Evolutionary conservation across 208 protist species (phyloP), one percentile per base, ranked within the genome.

Genomic region (Phytomonas sp.): DNA sequence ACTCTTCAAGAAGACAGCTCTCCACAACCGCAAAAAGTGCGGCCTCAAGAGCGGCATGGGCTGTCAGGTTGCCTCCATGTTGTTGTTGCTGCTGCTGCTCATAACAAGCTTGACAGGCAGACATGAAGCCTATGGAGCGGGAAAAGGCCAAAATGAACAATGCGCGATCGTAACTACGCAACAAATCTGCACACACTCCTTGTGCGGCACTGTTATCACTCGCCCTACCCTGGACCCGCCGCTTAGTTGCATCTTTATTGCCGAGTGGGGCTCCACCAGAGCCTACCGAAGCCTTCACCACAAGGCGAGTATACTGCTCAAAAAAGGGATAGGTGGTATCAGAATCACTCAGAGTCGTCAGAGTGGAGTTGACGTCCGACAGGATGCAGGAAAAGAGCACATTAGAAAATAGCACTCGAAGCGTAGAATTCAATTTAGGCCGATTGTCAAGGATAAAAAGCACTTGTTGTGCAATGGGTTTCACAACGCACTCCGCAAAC

Each of bases 131-230:
- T 46, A 84, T 60, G 8, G 77, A 67, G 11, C 61, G 34, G 2
- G 75, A 71, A 20, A 95, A 28, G 33, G 86, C 77, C 59, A 86
- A 72, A 33, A 89, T 70, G 67, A 93, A 86, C 13, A 96, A 71
- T 30, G 46, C 76, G 34, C 84, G 77, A 70, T 96, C 91, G 70
- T 93, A 96, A 26, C 78, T 71, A 40, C 90, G 87, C 62, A 92
- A 33, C 29, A 80, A 67, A 20, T 60, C 62, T 5, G 46, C 46
- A 56, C 46, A 56, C 31, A 79, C 51, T 67, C 87, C 46, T 0
- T 40, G 32, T 31, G 75, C 73, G 13, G 67, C 73, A 15, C 51
- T 66, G 26, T 59, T 63, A 28, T 81, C 67, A 17, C 66, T 68
- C 15, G 34, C 31, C 20, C 72, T 69, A 15, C 15, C 65, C 46